Percentiles rank a stretch among this genome's conserved stretches.
phyloP scores from a whole-genome alignment of 2,329 filamentous ascomycete species.

The Leptographium wingfieldii region DNA sequence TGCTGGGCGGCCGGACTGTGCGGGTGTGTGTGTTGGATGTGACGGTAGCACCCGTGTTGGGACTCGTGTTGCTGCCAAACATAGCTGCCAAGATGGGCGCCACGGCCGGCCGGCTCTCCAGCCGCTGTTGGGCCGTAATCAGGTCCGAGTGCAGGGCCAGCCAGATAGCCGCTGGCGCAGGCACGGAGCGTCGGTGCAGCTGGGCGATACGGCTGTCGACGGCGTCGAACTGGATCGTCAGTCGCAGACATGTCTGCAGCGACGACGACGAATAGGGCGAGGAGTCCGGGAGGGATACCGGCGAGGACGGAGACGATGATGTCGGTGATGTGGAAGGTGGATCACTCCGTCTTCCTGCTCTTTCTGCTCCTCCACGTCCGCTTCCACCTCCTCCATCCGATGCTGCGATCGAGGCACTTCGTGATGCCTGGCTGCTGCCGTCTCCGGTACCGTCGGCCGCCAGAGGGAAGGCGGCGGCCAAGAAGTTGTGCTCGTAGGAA shows the following conservation, averaged over 20 bases:
- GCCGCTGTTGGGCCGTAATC: background rate
- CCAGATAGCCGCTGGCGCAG: background rate
- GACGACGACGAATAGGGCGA: background rate
- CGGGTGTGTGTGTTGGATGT: background rate
- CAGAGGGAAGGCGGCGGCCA: background rate
- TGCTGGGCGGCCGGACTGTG: background rate
- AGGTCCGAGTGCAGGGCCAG: conserved; percentile 1
- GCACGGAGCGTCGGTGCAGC: background rate
- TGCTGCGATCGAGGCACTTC: background rate
- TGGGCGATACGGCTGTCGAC: conserved; percentile 6
- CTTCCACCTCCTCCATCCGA: background rate
- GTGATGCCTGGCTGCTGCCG: background rate
- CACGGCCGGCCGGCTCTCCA: conserved; percentile 2
- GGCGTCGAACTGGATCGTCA: conserved; percentile 3
- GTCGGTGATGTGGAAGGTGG: background rate
- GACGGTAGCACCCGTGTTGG: background rate
- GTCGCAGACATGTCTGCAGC: conserved; percentile 2
- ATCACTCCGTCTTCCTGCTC: background rate
- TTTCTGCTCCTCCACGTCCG: background rate
- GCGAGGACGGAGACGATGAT: background rate
- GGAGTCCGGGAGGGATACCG: background rate
- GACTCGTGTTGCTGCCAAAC: background rate
- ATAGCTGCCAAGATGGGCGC: background rate
- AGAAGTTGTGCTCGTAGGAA: conserved; percentile 1
- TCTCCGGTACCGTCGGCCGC: background rate